Percentiles rank a stretch among this genome's conserved stretches.
Evolutionary conservation across 768 basidiomycete species (phyloP).

Genomic region (Boletus rubroflammeus): DNA sequence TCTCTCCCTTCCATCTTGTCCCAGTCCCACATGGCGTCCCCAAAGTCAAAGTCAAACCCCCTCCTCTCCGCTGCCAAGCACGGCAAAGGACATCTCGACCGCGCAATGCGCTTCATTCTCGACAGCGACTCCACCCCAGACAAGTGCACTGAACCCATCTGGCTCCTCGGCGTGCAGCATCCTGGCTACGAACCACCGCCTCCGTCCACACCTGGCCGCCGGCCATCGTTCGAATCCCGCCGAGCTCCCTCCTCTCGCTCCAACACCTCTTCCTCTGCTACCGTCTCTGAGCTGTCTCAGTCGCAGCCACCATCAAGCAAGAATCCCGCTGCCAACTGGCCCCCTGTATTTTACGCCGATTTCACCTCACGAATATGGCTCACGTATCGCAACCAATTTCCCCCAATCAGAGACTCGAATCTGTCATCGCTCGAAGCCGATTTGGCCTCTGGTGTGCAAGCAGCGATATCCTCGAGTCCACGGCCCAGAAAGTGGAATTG

Average conservation of each 20-base stretch:
- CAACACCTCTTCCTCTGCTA: conserved; percentile 39
- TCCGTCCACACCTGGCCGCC: conserved; percentile 29
- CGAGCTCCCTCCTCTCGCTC: conserved; percentile 44
- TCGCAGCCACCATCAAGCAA: conserved; percentile 34
- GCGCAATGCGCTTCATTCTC: conserved; percentile 84
- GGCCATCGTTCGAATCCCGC: conserved; percentile 41
- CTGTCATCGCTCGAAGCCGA: conserved; percentile 42
- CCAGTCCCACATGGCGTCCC: conserved; percentile 40
- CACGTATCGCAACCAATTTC: conserved; percentile 86
- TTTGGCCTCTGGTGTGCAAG: conserved; percentile 27
- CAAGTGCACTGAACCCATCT: conserved; percentile 77
- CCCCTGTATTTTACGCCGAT: conserved; percentile 80
- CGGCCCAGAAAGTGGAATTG: conserved; percentile 59
- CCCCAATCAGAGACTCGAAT: conserved; percentile 68
- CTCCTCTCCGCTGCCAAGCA: conserved; percentile 68
- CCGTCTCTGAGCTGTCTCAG: conserved; percentile 34
- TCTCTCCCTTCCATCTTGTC: conserved; percentile 59
- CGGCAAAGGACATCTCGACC: conserved; percentile 74
- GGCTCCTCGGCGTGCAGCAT: conserved; percentile 84
- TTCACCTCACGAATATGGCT: conserved; percentile 88
- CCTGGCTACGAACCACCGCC: conserved; percentile 60
- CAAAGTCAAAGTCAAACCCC: conserved; percentile 46
- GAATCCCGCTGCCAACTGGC: conserved; percentile 53
- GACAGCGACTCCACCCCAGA: conserved; percentile 88
- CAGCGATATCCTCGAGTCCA: conserved; percentile 39